A percentile compares a stretch with the other conserved stretches of the same genome.
phyloP scores from a whole-genome alignment of 352 stramenopile genomes.

The Phytophthora brassicae region DNA sequence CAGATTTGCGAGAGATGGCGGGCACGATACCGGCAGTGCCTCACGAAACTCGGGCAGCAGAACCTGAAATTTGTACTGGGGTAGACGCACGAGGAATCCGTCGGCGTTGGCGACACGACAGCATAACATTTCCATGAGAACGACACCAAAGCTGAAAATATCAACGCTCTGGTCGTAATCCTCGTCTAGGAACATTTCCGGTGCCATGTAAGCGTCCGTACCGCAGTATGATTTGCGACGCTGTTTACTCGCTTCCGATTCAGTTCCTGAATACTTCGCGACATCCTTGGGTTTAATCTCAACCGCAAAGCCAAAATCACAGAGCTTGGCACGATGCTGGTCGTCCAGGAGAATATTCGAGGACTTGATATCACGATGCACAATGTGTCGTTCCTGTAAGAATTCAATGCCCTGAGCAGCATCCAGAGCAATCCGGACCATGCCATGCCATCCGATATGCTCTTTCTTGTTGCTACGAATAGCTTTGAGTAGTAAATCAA shows the following conservation, averaged over 20 bases:
- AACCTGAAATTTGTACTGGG: slow-evolving; percentile 83
- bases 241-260: slow-evolving; percentile 38
- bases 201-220: slow-evolving; percentile 85
- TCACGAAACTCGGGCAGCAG: slow-evolving; percentile 63
- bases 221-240: slow-evolving; percentile 86
- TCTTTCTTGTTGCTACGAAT: slow-evolving; percentile 46
- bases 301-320: slow-evolving; percentile 85
- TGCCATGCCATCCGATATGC: slow-evolving; percentile 64
- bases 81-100: slow-evolving; percentile 77
- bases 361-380: slow-evolving; percentile 89
- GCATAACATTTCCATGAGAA: slow-evolving; percentile 88
- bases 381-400: slow-evolving; percentile 88
- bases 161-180: slow-evolving; percentile 87
- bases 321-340: slow-evolving; percentile 71
- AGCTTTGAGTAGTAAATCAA: slow-evolving; percentile 64
- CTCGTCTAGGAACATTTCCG: slow-evolving; percentile 84
- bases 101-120: slow-evolving; percentile 79
- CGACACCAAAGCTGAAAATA: slow-evolving; percentile 84
- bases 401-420: slow-evolving; percentile 93
- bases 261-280: slow-evolving; percentile 26
- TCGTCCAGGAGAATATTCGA: slow-evolving; percentile 86
- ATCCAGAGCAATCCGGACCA: slow-evolving; percentile 74
- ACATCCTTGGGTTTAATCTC: slow-evolving; percentile 49
- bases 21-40: slow-evolving; percentile 63
- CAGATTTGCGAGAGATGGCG: slow-evolving; percentile 52